Conservation (phyloP, 2,329 filamentous ascomycete genomes). For the Mycosphaerelloides madeirae region DNA sequence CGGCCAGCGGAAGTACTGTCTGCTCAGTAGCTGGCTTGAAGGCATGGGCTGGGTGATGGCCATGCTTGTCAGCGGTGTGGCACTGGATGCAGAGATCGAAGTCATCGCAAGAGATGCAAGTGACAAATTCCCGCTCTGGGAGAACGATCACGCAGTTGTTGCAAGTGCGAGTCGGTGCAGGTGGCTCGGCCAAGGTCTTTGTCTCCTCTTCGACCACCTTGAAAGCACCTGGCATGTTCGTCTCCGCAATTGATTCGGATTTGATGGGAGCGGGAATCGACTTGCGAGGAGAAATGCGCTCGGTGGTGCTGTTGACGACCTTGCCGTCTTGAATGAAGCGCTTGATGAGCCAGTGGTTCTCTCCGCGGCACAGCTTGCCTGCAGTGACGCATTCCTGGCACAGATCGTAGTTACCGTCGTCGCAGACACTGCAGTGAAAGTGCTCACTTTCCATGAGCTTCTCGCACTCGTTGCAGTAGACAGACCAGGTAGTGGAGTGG, state of each 20-base stretch:
- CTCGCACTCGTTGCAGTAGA: constrained; percentile 92
- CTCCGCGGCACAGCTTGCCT: constrained; percentile 71
- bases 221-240: constrained; percentile 43
- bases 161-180: constrained; percentile 60
- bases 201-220: constrained; percentile 35
- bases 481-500: constrained; percentile 58
- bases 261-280: constrained; percentile 20
- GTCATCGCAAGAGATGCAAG: constrained; percentile 79
- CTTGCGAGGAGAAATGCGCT: constrained; percentile 55
- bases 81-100: constrained; percentile 87
- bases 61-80: constrained; percentile 70
- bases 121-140: constrained; percentile 73
- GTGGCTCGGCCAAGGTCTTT: constrained; percentile 34
- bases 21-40: constrained; percentile 67
- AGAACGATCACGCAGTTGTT: constrained; percentile 62
- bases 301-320: constrained; percentile 80
- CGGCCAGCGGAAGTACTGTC: constrained; percentile 55
- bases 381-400: constrained; percentile 73
- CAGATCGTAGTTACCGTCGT: constrained; percentile 89
- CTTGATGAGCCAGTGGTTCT: constrained; percentile 92
- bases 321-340: constrained; percentile 72
- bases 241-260: constrained; percentile 31
- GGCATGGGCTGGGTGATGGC: constrained; percentile 82
- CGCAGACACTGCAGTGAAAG: constrained; percentile 92
- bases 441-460: constrained; percentile 72